Evolutionary conservation across 768 basidiomycete genomes (phyloP).

Genomic region (Scleroderma bovista): DNA sequence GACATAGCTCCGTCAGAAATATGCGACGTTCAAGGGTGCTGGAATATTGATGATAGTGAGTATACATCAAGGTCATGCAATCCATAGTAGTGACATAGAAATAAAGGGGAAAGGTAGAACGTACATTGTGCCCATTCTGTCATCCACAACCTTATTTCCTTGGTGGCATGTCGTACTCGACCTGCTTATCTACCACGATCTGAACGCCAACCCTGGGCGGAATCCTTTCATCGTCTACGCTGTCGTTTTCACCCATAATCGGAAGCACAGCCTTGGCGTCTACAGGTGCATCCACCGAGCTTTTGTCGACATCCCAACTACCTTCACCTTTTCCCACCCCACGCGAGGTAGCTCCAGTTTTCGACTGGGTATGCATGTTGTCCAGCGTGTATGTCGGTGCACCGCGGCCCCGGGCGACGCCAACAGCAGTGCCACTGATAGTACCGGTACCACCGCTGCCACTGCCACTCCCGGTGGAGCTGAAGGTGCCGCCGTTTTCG

Average conservation of each 20-base stretch:
- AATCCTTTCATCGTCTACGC: constrained; percentile 6
- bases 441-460: constrained; percentile 48
- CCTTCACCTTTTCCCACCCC: constrained; percentile 34
- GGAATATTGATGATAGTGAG: background rate
- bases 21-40: no score
- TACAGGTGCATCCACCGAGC: constrained; percentile 31
- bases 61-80: background rate
- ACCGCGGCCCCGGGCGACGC: constrained; percentile 23
- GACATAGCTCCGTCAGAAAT: background rate
- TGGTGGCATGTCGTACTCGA: constrained; percentile 41
- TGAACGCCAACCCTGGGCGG: constrained; percentile 42
- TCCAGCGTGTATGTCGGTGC: constrained; percentile 36
- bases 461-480: constrained; percentile 40
- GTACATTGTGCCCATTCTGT: background rate
- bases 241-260: constrained; percentile 27
- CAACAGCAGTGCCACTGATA: constrained; percentile 15
- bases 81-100: background rate
- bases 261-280: constrained; percentile 33
- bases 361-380: constrained; percentile 48
- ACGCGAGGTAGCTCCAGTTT: constrained; percentile 42
- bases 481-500: constrained; percentile 64
- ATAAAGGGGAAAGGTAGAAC: background rate
- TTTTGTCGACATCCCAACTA: constrained; percentile 32
- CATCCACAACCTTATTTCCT: constrained; percentile 9
- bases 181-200: constrained; percentile 51